Evolutionary conservation across 2,329 filamentous ascomycete genomes (phyloP), one percentile per base, ranked within the genome.

Genomic region (Nothophaeocryptopus gaeumannii): DNA sequence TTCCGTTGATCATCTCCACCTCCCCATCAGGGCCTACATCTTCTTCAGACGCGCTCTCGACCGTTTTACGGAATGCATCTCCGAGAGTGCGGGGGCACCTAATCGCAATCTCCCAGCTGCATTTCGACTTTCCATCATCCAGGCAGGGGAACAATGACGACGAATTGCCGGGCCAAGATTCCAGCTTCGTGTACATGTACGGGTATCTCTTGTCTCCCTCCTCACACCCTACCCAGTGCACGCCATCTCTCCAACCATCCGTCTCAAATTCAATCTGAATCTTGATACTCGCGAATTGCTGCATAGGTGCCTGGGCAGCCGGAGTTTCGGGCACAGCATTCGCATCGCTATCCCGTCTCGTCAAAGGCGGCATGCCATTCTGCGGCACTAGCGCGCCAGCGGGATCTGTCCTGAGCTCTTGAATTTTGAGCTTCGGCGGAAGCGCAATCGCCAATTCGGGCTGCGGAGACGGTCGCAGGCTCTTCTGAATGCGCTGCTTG

Each of bases 71-170:
- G 55, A 78, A 78, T 44, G 74, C 86, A 72, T 96, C 90, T 5
- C 91, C 91, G 0, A 99, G 75, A 0, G 91, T 96, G 43, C 86
- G 82, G 9, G 92, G 89, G 60, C 86, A 92, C 50, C 86, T 89
- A 64, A 99, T 85, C 2, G 88, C 88, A 42, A 99, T 79, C 50
- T 90, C 89, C 88, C 93, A 99, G 9, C 85, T 84, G 63, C 86
- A 92, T 48, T 89, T 81, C 50, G 88, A 85, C 31, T 84, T 83
- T 16, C 86, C 82, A 65, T 95, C 88, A 66, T 99, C 93, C 45
- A 97, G 79, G 67, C 93, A 97, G 0, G 93, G 93, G 63, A 99
- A 99, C 20, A 97, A 82, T 60, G 86, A 91, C 39, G 85, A 92
- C 1, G 89, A 85, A 13, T 83, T 85, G 29, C 91, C 90, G 0